These are phyloP conservation scores for Coprinellus micaceus DNA, from an alignment of 768 basidiomycete species.

Conservation along the genomic window DNA sequence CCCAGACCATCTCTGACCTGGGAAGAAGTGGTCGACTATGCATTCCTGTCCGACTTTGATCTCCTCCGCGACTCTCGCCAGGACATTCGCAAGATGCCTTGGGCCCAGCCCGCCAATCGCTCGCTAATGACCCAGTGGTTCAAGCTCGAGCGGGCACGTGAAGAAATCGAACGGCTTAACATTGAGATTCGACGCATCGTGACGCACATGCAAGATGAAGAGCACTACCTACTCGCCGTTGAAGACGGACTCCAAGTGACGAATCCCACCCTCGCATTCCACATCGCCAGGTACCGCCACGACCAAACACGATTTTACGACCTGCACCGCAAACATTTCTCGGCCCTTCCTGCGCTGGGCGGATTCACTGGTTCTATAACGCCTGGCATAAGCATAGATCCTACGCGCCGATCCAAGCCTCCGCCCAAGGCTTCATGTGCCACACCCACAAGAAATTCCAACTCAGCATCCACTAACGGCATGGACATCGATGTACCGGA, in stretches of 20 bases:
- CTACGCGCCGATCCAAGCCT: too few relatives aligned
- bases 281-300: background rate
- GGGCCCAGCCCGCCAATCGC: slow-evolving; percentile 16
- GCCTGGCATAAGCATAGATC: background rate
- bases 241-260: background rate
- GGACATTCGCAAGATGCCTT: slow-evolving; percentile 15
- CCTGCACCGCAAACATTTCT: background rate
- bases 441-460: too few relatives aligned
- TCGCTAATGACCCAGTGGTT: slow-evolving; percentile 17
- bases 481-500: too few relatives aligned
- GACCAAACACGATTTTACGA: background rate
- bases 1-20: slow-evolving; percentile 16
- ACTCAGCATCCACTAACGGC: too few relatives aligned
- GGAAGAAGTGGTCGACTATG: slow-evolving; percentile 24
- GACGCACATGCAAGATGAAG: slow-evolving; percentile 13
- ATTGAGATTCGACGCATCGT: slow-evolving; percentile 15
- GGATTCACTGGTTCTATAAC: background rate
- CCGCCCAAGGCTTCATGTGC: too few relatives aligned
- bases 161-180: slow-evolving; percentile 17
- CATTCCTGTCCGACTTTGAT: slow-evolving; percentile 22
- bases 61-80: slow-evolving; percentile 16
- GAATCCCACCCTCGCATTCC: background rate
- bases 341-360: background rate
- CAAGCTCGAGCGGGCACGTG: slow-evolving; percentile 11
- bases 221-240: background rate